These are phyloP conservation scores for Telfairia occidentalis DNA, from an alignment of 331 rosid species.

Conservation along the genomic window DNA sequence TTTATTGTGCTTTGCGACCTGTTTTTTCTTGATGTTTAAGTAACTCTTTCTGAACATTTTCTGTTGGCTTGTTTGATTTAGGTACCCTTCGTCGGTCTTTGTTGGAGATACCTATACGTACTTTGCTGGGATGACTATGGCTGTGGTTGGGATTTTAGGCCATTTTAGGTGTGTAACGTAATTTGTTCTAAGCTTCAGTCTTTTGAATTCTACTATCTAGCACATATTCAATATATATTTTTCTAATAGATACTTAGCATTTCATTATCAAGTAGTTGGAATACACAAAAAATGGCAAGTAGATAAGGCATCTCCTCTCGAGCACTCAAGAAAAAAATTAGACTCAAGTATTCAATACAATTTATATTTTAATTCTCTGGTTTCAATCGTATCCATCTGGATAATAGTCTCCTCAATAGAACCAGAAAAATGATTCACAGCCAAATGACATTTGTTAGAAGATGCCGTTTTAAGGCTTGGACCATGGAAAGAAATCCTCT, in stretches of 20 bases:
- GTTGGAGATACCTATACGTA: slow-evolving; percentile 95
- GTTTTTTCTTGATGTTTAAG: slow-evolving; percentile 8
- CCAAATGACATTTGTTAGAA: not conserved
- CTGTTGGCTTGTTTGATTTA: slow-evolving; percentile 19
- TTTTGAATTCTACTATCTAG: not conserved
- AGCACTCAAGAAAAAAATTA: too few relatives aligned
- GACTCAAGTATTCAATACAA: too few relatives aligned
- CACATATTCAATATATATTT: not conserved
- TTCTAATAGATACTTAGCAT: not conserved
- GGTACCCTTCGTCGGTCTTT: slow-evolving; percentile 94
- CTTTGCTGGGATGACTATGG: slow-evolving; percentile 99
- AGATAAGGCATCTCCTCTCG: too few relatives aligned
- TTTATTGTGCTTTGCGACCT: not conserved
- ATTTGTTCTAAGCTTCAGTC: not conserved
- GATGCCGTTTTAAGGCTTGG: not conserved
- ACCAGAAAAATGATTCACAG: not conserved
- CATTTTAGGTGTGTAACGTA: slow-evolving; percentile 57
- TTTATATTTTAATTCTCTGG: too few relatives aligned
- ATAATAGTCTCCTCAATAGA: not conserved
- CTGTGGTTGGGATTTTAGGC: slow-evolving; percentile 87
- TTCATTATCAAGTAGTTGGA: too few relatives aligned
- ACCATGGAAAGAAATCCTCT: not conserved
- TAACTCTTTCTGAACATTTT: slow-evolving; percentile 8
- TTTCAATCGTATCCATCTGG: not conserved
- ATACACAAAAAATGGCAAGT: too few relatives aligned